Evolutionary conservation across 495 filamentous ascomycete genomes (phyloP), one percentile per base, ranked within the genome.

Genomic region (Letharia lupina): DNA sequence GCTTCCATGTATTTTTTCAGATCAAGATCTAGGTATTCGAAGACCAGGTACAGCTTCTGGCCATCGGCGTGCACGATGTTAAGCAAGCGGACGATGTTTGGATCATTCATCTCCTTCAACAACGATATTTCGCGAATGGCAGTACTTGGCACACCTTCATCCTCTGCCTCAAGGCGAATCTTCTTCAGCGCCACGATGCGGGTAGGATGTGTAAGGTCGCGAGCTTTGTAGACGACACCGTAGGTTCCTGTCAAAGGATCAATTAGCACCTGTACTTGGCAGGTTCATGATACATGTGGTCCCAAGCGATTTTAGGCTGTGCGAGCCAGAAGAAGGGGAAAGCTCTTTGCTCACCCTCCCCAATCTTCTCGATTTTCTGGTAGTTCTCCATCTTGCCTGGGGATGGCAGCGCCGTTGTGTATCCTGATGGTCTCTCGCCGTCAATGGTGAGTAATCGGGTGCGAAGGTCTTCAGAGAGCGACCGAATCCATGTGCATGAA

Each of bases 1-100:
- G 93, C 87, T 78, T 98, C 94, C 95, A 98, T 98, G 80, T 97
- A 98, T 76, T 96, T 96, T 81, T 98, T 97, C 59, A 97, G 78
- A 70, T 97, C 93, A 50, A 93, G 83, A 72, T 97, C 93, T 69
- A 97, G 86, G 77, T 91, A 98, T 73, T 98, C 93, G 67, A 93
- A 91, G 50, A 98, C 93, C 33, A 98, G 84, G 75, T 96, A 96
- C 47, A 98, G 85, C 76, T 96, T 98, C 78, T 96, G 93, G 60
- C 91, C 91, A 75, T 97, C 93, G 69, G 93, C 92, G 73, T 96
- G 93, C 58, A 98, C 92, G 66, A 98, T 96, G 81, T 98, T 96
- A 71, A 93, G 75, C 54, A 98, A 85, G 65, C 85, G 86, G 57
- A 97, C 92, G 67, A 98, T 96, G 77, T 96, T 96, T 64, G 91